Conservation (phyloP, 2,329 filamentous ascomycete genomes). For the Corniculantispora saksenae region DNA sequence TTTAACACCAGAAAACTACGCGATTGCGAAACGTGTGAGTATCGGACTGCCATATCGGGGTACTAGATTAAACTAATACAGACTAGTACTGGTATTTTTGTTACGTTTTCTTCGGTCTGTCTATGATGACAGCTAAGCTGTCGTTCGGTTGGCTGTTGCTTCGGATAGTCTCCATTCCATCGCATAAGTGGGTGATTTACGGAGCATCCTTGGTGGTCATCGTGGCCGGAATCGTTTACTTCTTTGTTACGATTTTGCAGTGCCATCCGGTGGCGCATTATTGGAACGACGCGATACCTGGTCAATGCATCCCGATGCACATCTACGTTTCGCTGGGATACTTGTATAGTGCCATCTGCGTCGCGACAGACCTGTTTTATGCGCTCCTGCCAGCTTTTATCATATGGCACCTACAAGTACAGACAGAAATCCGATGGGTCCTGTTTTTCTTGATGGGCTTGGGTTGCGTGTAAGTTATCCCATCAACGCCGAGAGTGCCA, state of each 20-base stretch:
- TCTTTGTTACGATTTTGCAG: constrained; percentile 34
- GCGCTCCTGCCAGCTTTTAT: constrained; percentile 53
- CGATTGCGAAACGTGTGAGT: constrained; percentile 35
- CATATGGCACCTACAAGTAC: constrained; percentile 54
- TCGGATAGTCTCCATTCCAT: constrained; percentile 25
- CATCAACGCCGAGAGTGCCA: neutral
- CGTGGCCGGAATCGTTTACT: constrained; percentile 32
- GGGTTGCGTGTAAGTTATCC: constrained; percentile 46
- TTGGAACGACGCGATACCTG: constrained; percentile 28
- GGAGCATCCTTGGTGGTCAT: constrained; percentile 30
- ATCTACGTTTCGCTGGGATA: constrained; percentile 50
- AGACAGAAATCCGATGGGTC: constrained; percentile 46
- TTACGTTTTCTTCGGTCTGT: constrained; percentile 28
- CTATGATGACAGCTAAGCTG: constrained; percentile 28
- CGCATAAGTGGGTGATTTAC: constrained; percentile 31
- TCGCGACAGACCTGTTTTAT: constrained; percentile 48
- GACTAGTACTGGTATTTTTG: constrained; percentile 26
- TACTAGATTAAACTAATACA: neutral
- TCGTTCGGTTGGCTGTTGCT: constrained; percentile 31
- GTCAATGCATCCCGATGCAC: constrained; percentile 33
- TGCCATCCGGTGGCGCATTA: constrained; percentile 32
- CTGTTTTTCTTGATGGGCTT: constrained; percentile 53
- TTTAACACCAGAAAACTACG: constrained; percentile 25
- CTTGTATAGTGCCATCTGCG: constrained; percentile 47
- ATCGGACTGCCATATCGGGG: no score